Evolutionary conservation across 1,284 basidiomycete species (phyloP).

Genomic region (Trichosporon sp.): DNA sequence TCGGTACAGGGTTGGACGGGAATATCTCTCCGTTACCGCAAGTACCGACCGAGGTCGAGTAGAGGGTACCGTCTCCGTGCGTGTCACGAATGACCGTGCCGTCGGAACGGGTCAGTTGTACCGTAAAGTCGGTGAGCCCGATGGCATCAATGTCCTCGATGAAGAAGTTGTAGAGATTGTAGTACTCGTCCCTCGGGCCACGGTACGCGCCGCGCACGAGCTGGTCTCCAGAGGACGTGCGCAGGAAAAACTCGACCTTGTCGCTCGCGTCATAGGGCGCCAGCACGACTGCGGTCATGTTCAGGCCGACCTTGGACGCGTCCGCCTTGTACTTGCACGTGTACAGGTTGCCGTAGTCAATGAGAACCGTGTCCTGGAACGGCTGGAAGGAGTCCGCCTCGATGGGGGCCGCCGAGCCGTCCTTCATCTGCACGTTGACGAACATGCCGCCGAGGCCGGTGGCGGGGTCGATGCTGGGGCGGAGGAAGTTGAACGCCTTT

Average conservation of each 20-base stretch:
- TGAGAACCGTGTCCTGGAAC: conserved; percentile 28
- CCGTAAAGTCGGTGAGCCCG: conserved; percentile 21
- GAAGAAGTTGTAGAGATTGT: conserved; percentile 29
- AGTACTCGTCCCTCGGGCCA: conserved; percentile 22
- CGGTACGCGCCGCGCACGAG: conserved; percentile 24
- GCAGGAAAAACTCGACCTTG: conserved; percentile 28
- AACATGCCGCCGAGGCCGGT: conserved; percentile 17
- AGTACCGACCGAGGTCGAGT: neutral
- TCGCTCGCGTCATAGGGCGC: conserved; percentile 28
- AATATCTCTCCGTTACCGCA: neutral
- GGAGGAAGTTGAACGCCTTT: conserved; percentile 13
- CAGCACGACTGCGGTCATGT: conserved; percentile 31
- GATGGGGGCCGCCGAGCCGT: conserved; percentile 9
- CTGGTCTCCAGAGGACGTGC: conserved; percentile 1
- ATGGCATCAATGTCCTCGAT: conserved; percentile 21
- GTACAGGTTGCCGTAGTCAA: conserved; percentile 25
- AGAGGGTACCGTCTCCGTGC: conserved; percentile 23
- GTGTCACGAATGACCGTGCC: conserved; percentile 27
- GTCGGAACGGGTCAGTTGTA: conserved; percentile 23
- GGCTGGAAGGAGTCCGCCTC: neutral
- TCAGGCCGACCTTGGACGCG: conserved; percentile 24
- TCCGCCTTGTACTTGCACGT: conserved; percentile 27
- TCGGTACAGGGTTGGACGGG: neutral
- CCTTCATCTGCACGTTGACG: conserved; percentile 24
- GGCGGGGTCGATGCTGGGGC: neutral